Conservation (phyloP, 805 yeast genomes). For the Yarrowia sp. region DNA sequence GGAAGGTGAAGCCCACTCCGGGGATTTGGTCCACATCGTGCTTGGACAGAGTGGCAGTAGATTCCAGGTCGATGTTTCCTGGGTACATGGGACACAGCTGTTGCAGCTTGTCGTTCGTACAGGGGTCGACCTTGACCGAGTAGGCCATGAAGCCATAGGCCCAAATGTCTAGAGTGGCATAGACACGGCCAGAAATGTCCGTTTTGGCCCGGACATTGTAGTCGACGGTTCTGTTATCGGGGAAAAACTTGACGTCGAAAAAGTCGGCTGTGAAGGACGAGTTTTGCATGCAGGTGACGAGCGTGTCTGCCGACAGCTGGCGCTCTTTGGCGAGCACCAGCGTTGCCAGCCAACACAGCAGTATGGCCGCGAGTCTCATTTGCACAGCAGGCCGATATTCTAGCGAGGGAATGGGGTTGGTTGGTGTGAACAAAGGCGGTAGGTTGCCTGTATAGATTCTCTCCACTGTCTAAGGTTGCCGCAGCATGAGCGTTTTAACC, state of each 20-base stretch:
- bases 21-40: slow-evolving; percentile 60
- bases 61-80: slow-evolving; percentile 73
- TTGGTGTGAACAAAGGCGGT: neutral
- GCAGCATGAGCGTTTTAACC: slow-evolving; percentile 23
- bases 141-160: slow-evolving; percentile 84
- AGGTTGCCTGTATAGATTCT: neutral
- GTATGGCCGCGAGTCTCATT: slow-evolving; percentile 20
- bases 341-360: slow-evolving; percentile 22
- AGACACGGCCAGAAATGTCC: slow-evolving; percentile 60
- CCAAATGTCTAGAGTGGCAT: slow-evolving; percentile 67
- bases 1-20: slow-evolving; percentile 82
- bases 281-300: slow-evolving; percentile 87
- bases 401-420: slow-evolving; percentile 21
- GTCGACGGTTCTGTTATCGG: slow-evolving; percentile 61
- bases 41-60: slow-evolving; percentile 53
- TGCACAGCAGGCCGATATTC: neutral
- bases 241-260: slow-evolving; percentile 71
- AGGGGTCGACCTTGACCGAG: slow-evolving; percentile 55
- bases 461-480: neutral
- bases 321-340: slow-evolving; percentile 12
- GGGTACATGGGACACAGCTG: slow-evolving; percentile 89
- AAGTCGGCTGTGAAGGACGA: slow-evolving; percentile 81
- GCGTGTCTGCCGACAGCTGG: slow-evolving; percentile 60
- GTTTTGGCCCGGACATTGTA: slow-evolving; percentile 70
- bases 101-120: slow-evolving; percentile 55